These are phyloP conservation scores for Phialophora chinensis DNA, from an alignment of 2,329 filamentous ascomycete genomes.

Conservation along the genomic window DNA sequence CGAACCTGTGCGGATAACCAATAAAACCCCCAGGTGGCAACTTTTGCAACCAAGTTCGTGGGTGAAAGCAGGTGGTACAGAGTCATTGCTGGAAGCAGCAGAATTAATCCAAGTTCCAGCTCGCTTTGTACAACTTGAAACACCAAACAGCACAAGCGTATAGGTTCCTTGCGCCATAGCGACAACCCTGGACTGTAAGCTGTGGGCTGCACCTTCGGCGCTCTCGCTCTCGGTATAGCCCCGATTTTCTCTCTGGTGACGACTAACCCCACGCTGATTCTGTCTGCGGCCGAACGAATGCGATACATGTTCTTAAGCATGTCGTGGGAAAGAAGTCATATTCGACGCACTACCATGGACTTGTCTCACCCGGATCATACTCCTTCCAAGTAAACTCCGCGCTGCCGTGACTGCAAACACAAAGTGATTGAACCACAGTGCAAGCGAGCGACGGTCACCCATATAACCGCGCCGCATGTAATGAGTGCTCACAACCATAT, in stretches of 20 bases:
- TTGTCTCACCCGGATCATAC: background rate
- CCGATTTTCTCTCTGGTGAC: background rate
- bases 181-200: background rate
- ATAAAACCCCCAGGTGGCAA: background rate
- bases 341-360: background rate
- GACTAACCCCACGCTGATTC: background rate
- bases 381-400: background rate
- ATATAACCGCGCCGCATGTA: background rate
- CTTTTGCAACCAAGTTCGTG: background rate
- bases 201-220: background rate
- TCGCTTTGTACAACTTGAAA: background rate
- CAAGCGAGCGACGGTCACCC: background rate
- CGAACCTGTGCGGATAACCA: no score
- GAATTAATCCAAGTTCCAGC: background rate
- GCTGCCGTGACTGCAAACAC: background rate
- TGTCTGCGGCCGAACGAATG: background rate
- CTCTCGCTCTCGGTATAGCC: background rate
- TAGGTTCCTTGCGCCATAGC: background rate
- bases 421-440: background rate
- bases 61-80: background rate
- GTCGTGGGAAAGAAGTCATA: background rate
- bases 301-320: background rate
- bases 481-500: slow-evolving; percentile 64
- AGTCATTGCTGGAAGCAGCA: background rate
- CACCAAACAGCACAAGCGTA: background rate